A percentile compares a stretch with the other conserved stretches of the same genome.
Evolutionary conservation across 2,329 filamentous ascomycete species (phyloP).

Genomic region (Talaromyces sp.): DNA sequence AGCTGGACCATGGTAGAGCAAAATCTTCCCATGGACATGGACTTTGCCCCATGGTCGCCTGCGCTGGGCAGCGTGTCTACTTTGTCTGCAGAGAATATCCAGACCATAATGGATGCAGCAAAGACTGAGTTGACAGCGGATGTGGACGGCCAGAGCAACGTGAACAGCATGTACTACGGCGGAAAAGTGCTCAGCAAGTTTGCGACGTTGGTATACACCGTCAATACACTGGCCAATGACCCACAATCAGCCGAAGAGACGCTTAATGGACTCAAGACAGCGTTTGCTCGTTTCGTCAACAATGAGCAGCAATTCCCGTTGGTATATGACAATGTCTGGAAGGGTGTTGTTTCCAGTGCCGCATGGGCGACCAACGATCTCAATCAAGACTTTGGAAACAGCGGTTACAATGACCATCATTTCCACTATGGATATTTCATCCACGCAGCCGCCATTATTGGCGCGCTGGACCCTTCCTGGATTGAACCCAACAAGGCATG

Average conservation of each 20-base stretch:
- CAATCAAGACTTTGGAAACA: constrained; percentile 83
- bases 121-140: constrained; percentile 71
- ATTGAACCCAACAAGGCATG: constrained; percentile 67
- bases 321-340: constrained; percentile 61
- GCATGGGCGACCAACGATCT: constrained; percentile 65
- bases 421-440: constrained; percentile 80
- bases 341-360: constrained; percentile 72
- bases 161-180: constrained; percentile 88
- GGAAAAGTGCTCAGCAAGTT: constrained; percentile 83
- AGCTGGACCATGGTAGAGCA: constrained; percentile 74
- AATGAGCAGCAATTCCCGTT: constrained; percentile 64
- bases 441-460: constrained; percentile 78
- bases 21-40: constrained; percentile 67
- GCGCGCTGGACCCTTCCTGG: constrained; percentile 72
- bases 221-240: constrained; percentile 61
- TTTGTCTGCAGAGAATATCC: constrained; percentile 49
- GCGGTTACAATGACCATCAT: constrained; percentile 64
- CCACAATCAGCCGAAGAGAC: constrained; percentile 53
- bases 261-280: constrained; percentile 58
- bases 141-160: constrained; percentile 66
- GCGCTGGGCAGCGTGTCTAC: constrained; percentile 30
- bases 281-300: constrained; percentile 61
- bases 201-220: constrained; percentile 62
- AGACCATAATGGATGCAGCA: constrained; percentile 58
- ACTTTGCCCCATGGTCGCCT: constrained; percentile 73